Percentiles rank a stretch among this genome's conserved stretches.
Conservation (phyloP, 2,329 filamentous ascomycete species). For the Xenoacremonium recifei region DNA sequence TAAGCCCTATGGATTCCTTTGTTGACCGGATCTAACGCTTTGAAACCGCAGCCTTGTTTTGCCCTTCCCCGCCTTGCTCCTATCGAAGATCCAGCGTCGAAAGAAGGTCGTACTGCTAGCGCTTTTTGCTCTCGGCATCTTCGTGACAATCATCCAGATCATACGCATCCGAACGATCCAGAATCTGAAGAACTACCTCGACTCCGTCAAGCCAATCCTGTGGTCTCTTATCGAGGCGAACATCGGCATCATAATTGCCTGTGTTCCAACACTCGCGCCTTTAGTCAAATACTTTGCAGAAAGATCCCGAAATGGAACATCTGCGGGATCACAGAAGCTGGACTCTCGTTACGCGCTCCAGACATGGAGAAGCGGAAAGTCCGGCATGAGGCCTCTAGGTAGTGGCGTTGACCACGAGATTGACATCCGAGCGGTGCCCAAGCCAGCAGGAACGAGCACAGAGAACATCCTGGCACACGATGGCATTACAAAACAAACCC, state of each 20-base stretch:
- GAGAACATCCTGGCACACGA: slow-evolving; percentile 10
- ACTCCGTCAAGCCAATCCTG: slow-evolving; percentile 40
- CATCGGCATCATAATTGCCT: slow-evolving; percentile 42
- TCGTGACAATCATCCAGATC: slow-evolving; percentile 50
- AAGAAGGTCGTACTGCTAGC: slow-evolving; percentile 41
- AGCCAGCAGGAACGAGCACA: slow-evolving; percentile 8
- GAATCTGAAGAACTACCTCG: slow-evolving; percentile 41
- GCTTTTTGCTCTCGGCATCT: slow-evolving; percentile 48
- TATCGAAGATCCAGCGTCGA: slow-evolving; percentile 34
- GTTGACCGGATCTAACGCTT: background rate
- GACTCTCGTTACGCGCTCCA: slow-evolving; percentile 26
- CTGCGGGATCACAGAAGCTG: slow-evolving; percentile 10
- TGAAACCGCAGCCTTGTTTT: slow-evolving; percentile 33
- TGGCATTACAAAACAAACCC: slow-evolving; percentile 15
- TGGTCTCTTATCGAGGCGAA: slow-evolving; percentile 48
- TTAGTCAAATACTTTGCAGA: slow-evolving; percentile 36
- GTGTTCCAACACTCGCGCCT: slow-evolving; percentile 42
- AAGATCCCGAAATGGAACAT: slow-evolving; percentile 20
- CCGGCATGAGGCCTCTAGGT: slow-evolving; percentile 18
- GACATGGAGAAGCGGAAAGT: slow-evolving; percentile 22
- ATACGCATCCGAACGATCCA: slow-evolving; percentile 50
- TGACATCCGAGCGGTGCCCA: background rate
- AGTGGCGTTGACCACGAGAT: slow-evolving; percentile 10
- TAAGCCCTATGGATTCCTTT: slow-evolving; percentile 21
- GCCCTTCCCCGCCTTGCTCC: slow-evolving; percentile 39